Evolutionary conservation across 257 asterid species (phyloP), one percentile per base, ranked within the genome.

Genomic region (Cordia subcordata): DNA sequence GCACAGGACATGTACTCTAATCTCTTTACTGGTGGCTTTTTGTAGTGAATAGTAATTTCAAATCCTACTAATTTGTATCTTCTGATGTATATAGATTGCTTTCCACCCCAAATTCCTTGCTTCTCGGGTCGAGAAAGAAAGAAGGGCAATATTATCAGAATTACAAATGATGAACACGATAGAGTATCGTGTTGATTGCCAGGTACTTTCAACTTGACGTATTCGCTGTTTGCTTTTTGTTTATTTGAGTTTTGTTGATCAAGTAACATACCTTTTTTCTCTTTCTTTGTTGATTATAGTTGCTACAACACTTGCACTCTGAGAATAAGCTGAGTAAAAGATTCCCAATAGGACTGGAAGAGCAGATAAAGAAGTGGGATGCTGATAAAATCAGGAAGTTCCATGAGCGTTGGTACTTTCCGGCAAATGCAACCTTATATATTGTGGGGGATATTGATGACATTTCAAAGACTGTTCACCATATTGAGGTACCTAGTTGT

Each of bases 131-230:
- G 99, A 93, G 69, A 93, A 89, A 73, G 99, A 93, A 69, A 86
- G 99, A 72, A 77, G 97, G 49, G 97, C 96, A 39, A 89, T 93
- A 74, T 75, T 93, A 64, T 89, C 97, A 19, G 99, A 93, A 73
- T 77, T 93, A 58, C 99, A 93, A 73, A 93, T 93, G 99, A 93
- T 93, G 99, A 93, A 93, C 77, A 93, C 99, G 35, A 93, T 93
- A 62, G 99, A 93, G 81, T 93, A 93, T 74, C 99, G 99, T 40
- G 99, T 93, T 62, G 99, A 93, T 83, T 93, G 99, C 70, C 99
- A 93, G 96, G 99, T 93, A 81, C 60, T 58, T 57, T 16, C 72
- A 42, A 39, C 72, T 47, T 32, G 60, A 19, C 52, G 44, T 18
- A 62, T 58, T 20, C 17, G n/a, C 55, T 27, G 16, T 20, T 58